phyloP scores from a whole-genome alignment of 2,329 filamentous ascomycete genomes.

The Fusarium devonianum region DNA sequence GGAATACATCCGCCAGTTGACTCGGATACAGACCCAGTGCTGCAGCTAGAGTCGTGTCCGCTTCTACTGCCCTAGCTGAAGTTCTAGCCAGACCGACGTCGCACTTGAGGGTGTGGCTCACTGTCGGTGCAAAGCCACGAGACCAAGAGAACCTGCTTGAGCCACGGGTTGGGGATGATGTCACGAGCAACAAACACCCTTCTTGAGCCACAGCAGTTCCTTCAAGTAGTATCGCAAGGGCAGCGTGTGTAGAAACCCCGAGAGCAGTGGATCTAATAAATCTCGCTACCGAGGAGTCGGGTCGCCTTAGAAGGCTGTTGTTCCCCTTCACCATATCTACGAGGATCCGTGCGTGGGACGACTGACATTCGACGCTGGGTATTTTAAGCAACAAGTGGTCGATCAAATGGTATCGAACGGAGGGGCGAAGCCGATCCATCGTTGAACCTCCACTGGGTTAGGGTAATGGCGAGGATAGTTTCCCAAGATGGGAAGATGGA shows the following conservation, averaged over 20 bases:
- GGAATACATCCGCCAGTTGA: neutral
- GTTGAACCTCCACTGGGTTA: slow-evolving; percentile 20
- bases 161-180: slow-evolving; percentile 5
- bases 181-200: neutral
- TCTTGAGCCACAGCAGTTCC: neutral
- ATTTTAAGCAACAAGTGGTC: slow-evolving; percentile 16
- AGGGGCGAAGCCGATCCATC: slow-evolving; percentile 17
- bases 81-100: neutral
- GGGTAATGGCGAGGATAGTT: slow-evolving; percentile 14
- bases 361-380: slow-evolving; percentile 3
- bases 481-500: slow-evolving; percentile 24
- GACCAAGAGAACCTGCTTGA: neutral
- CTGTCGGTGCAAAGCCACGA: neutral
- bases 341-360: slow-evolving; percentile 10
- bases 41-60: neutral
- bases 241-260: neutral
- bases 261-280: slow-evolving; percentile 1
- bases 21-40: neutral
- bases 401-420: slow-evolving; percentile 32
- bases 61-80: no score
- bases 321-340: slow-evolving; percentile 9
- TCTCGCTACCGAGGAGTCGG: slow-evolving; percentile 27
- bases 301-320: slow-evolving; percentile 14
- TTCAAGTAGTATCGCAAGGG: neutral
- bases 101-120: neutral